These are phyloP conservation scores for Emergomyces orientalis DNA, from an alignment of 2,329 filamentous ascomycete species.

Conservation along the genomic window DNA sequence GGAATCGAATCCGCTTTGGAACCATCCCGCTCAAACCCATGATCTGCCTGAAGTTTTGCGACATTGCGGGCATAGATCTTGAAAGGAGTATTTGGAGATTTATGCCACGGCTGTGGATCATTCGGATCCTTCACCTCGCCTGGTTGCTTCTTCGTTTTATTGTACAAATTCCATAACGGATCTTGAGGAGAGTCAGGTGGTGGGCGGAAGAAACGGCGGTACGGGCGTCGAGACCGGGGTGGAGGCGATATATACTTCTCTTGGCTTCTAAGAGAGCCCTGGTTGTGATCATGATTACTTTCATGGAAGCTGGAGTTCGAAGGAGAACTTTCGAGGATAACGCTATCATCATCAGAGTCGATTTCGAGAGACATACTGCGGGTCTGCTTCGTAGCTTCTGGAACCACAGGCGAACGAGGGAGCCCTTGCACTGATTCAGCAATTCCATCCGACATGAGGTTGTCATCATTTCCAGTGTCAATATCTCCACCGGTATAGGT, in stretches of 20 bases:
- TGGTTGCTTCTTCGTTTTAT: background rate
- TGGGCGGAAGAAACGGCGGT: background rate
- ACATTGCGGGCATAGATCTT: conserved; percentile 30
- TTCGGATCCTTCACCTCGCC: background rate
- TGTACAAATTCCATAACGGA: background rate
- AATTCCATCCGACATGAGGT: background rate
- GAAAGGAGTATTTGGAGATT: conserved; percentile 31
- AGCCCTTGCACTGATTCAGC: background rate
- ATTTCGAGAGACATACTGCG: background rate
- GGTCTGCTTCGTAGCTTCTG: background rate
- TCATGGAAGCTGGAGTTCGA: background rate
- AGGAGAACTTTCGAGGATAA: background rate
- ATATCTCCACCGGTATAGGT: background rate
- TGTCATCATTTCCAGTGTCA: background rate
- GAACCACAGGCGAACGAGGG: background rate
- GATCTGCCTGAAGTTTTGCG: conserved; percentile 25
- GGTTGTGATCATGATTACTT: background rate
- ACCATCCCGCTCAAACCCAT: conserved; percentile 18
- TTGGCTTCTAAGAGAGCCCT: background rate
- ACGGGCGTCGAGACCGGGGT: background rate
- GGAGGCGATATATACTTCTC: background rate
- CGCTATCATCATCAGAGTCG: background rate
- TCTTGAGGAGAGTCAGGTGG: background rate
- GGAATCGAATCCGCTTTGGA: conserved; percentile 18
- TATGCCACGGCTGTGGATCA: conserved; percentile 22